phyloP scores from a whole-genome alignment of 352 stramenopile genomes.

The Pythium phragmitis region DNA sequence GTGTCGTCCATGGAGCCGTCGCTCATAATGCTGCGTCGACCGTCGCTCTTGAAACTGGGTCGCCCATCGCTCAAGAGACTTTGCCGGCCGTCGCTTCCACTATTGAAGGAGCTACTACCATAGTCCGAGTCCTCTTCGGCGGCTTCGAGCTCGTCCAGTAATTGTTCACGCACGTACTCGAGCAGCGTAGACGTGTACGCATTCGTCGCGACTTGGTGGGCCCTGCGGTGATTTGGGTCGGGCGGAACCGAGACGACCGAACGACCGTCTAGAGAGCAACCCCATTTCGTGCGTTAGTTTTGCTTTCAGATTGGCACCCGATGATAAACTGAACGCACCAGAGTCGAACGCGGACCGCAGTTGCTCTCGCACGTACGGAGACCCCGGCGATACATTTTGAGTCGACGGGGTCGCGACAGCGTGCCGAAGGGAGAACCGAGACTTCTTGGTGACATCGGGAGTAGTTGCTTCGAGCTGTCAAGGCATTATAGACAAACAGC shows the following conservation, averaged over 20 bases:
- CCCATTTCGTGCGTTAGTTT: neutral
- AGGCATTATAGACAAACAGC: neutral
- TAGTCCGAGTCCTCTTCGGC: constrained; percentile 18
- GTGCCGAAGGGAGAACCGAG: constrained; percentile 12
- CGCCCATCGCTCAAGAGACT: constrained; percentile 10
- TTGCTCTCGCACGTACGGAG: constrained; percentile 10
- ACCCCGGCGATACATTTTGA: constrained; percentile 22
- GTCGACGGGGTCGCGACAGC: constrained; percentile 10
- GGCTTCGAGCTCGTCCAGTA: constrained; percentile 27
- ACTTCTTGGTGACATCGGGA: constrained; percentile 2
- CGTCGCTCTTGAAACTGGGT: neutral
- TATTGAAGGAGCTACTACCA: constrained; percentile 11
- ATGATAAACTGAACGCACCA: constrained; percentile 9
- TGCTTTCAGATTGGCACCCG: no score
- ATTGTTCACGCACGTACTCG: constrained; percentile 33
- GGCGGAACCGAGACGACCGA: constrained; percentile 32
- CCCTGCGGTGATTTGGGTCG: constrained; percentile 27
- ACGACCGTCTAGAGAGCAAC: constrained; percentile 18
- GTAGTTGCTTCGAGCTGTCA: neutral
- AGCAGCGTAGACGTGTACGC: constrained; percentile 37
- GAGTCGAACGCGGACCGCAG: constrained; percentile 36
- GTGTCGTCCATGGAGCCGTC: constrained; percentile 12
- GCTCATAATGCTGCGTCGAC: constrained; percentile 12
- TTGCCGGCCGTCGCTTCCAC: constrained; percentile 5
- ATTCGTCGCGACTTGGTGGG: constrained; percentile 27